A percentile compares a stretch with the other conserved stretches of the same genome.
phyloP scores from a whole-genome alignment of 768 basidiomycete genomes.

The Xerocomellus chrysenteron region DNA sequence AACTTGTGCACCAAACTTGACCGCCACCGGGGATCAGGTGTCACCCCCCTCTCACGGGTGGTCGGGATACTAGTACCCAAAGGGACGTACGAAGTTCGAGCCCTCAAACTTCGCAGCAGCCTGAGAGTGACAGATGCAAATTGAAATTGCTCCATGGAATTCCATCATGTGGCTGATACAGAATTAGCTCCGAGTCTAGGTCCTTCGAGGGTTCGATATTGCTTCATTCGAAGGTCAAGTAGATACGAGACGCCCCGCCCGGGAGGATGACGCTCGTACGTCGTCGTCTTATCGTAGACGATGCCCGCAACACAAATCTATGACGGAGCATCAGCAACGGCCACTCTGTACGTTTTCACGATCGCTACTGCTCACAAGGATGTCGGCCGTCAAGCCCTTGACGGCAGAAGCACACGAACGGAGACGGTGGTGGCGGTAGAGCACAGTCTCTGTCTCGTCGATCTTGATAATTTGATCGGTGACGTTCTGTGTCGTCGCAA shows the following conservation, averaged over 20 bases:
- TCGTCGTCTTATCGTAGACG: constrained; percentile 51
- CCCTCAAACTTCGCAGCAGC: neutral
- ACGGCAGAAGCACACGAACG: constrained; percentile 75
- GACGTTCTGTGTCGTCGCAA: constrained; percentile 49
- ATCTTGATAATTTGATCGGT: constrained; percentile 45
- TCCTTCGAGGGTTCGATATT: constrained; percentile 19
- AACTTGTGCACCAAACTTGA: too few relatives aligned
- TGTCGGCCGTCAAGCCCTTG: constrained; percentile 82
- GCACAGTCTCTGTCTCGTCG: constrained; percentile 46
- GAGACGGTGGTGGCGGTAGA: constrained; percentile 84
- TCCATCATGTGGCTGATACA: constrained; percentile 1
- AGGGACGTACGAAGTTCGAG: neutral
- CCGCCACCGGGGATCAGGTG: too few relatives aligned
- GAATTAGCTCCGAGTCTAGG: neutral
- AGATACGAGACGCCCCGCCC: constrained; percentile 41
- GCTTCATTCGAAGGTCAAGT: constrained; percentile 25
- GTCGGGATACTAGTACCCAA: too few relatives aligned
- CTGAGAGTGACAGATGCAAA: too few relatives aligned
- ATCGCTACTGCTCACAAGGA: constrained; percentile 53
- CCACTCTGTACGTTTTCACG: neutral
- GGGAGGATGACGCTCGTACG: constrained; percentile 59
- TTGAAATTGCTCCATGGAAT: too few relatives aligned
- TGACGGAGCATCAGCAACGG: neutral
- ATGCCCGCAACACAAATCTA: constrained; percentile 55
- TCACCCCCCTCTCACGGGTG: too few relatives aligned